Conservation (phyloP, 2,329 filamentous ascomycete species). For the Chalara sp. region DNA sequence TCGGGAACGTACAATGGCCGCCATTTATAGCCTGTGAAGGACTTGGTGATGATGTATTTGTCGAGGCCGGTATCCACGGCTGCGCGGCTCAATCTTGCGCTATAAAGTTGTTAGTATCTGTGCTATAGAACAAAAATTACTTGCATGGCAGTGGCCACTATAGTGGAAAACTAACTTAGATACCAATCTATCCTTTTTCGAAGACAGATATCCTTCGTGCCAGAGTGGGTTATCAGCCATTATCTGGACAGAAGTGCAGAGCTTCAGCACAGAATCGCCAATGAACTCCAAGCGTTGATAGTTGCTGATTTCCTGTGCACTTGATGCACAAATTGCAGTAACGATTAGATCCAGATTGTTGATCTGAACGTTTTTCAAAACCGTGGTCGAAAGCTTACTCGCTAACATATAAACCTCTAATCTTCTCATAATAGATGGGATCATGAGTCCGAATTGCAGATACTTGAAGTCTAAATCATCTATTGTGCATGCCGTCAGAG, state of each 20-base stretch:
- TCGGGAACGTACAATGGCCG: conserved; percentile 51
- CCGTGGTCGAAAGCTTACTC: conserved; percentile 46
- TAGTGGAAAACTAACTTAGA: not conserved
- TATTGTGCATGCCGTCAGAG: conserved; percentile 39
- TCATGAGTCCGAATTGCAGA: conserved; percentile 47
- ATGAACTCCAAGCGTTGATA: conserved; percentile 86
- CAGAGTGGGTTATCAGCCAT: conserved; percentile 50
- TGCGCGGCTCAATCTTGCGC: conserved; percentile 56
- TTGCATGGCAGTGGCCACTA: too few relatives aligned
- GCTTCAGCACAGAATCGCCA: conserved; percentile 79
- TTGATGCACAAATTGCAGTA: conserved; percentile 64
- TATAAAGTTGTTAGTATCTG: conserved; percentile 74
- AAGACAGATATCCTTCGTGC: conserved; percentile 71
- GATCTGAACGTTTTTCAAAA: conserved; percentile 48
- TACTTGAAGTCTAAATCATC: conserved; percentile 37
- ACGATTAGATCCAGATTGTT: conserved; percentile 48
- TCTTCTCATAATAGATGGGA: conserved; percentile 68
- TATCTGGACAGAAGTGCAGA: conserved; percentile 61
- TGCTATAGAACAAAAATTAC: conserved; percentile 26
- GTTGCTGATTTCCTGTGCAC: conserved; percentile 52
- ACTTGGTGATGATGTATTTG: conserved; percentile 61
- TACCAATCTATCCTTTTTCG: conserved; percentile 62
- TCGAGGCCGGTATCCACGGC: conserved; percentile 60
- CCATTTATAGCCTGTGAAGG: conserved; percentile 70
- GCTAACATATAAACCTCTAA: conserved; percentile 60